Conservation (phyloP, 768 basidiomycete species). For the Tulasnella sp. region DNA sequence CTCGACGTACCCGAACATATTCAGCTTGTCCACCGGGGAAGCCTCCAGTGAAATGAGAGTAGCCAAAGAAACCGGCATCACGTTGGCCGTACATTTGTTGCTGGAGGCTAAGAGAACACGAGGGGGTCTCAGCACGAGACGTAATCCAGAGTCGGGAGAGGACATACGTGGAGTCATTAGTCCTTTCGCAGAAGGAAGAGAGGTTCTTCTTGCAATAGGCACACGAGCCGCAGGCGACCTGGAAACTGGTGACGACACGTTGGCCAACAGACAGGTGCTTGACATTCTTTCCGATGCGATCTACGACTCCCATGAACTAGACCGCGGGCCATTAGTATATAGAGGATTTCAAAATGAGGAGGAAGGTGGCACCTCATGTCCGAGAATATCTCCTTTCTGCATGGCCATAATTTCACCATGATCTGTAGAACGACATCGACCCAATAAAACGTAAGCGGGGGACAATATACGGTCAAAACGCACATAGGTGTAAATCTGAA, state of each 20-base stretch:
- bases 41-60: conserved; percentile 60
- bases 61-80: conserved; percentile 57
- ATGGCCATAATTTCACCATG: conserved; percentile 57
- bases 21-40: conserved; percentile 69
- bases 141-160: conserved; percentile 14
- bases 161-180: conserved; percentile 48
- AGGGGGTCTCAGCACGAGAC: background rate
- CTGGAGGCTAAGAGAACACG: conserved; percentile 30
- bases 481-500: conserved; percentile 29
- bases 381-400: conserved; percentile 62
- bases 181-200: conserved; percentile 61
- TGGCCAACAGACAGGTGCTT: conserved; percentile 48
- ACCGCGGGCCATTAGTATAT: conserved; percentile 1
- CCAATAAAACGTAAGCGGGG: background rate
- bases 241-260: conserved; percentile 68
- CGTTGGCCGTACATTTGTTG: conserved; percentile 52
- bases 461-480: background rate
- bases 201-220: conserved; percentile 60
- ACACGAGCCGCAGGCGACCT: conserved; percentile 63
- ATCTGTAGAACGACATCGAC: conserved; percentile 17
- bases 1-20: conserved; percentile 42
- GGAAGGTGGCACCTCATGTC: conserved; percentile 41
- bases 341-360: background rate
- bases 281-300: conserved; percentile 53
- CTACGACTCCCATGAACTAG: conserved; percentile 56